A percentile compares a stretch with the other conserved stretches of the same genome.
Conservation (phyloP, 192 early-diverging fungal genomes). For the Mortierella alpina region DNA sequence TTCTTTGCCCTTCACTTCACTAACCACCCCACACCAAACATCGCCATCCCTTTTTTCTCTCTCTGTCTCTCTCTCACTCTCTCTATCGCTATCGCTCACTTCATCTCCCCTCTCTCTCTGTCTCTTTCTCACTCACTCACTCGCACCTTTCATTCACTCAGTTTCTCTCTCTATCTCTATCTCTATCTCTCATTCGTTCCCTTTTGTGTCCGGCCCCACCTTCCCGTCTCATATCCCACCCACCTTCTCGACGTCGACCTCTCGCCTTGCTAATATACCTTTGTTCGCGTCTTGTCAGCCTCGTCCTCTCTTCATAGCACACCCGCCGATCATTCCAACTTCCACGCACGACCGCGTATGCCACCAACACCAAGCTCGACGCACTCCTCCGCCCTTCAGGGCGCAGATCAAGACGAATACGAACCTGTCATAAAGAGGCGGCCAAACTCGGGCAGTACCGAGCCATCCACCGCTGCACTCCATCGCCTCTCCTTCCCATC, state of each 20-base stretch:
- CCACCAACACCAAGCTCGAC: slow-evolving; percentile 8
- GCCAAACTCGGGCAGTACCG: neutral
- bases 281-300: neutral
- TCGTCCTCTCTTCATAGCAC: neutral
- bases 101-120: slow-evolving; percentile 6
- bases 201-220: neutral
- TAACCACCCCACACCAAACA: neutral
- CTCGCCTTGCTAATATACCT: neutral
- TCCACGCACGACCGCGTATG: slow-evolving; percentile 4
- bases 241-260: neutral
- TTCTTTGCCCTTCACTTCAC: slow-evolving; percentile 1
- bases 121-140: neutral
- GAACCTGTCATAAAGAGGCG: slow-evolving; percentile 4
- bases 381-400: neutral
- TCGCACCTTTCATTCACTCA: neutral
- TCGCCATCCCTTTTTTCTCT: neutral
- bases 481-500: slow-evolving; percentile 35
- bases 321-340: neutral
- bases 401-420: slow-evolving; percentile 7
- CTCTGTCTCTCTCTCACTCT: neutral
- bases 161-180: neutral
- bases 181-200: neutral
- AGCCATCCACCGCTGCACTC: neutral
- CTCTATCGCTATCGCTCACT: slow-evolving; percentile 27
- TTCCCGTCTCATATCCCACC: neutral